These are phyloP conservation scores for Verticillium tricorpus DNA, from an alignment of 2,329 filamentous ascomycete species.

Conservation along the genomic window DNA sequence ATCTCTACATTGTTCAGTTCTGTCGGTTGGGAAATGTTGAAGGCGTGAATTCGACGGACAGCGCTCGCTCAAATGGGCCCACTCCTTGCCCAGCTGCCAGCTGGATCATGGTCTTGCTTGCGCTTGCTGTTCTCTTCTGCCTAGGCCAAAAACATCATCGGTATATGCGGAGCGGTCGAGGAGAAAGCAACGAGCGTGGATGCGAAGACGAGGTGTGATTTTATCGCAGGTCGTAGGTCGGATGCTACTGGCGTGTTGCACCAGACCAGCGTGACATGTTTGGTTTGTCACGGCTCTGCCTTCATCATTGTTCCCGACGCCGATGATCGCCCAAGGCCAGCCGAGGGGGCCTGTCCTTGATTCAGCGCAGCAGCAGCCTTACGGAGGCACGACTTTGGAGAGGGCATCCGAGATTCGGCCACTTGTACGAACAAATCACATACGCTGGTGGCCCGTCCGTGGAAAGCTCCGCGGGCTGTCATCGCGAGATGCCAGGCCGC, in stretches of 20 bases:
- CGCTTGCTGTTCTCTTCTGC: neutral
- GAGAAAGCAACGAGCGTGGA: neutral
- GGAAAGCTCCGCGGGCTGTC: no score
- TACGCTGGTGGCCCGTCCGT: no score
- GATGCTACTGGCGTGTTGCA: neutral
- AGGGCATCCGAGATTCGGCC: neutral
- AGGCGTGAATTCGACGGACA: neutral
- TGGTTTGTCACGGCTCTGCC: neutral
- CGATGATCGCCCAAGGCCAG: neutral
- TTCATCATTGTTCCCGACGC: neutral
- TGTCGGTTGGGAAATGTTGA: neutral
- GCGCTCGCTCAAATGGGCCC: neutral
- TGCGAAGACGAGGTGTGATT: neutral
- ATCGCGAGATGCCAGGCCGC: neutral
- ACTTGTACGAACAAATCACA: no score
- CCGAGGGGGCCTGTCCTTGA: neutral
- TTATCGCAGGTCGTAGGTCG: neutral
- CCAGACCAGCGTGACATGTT: neutral
- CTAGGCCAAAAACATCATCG: neutral
- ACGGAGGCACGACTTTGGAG: neutral
- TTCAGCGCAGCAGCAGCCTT: neutral
- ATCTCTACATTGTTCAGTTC: neutral
- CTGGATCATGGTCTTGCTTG: neutral
- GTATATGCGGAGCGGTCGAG: neutral
- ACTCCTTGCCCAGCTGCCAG: neutral